These are phyloP conservation scores for Arthrinium phaeospermum DNA, from an alignment of 2,329 filamentous ascomycete genomes.

Conservation along the genomic window DNA sequence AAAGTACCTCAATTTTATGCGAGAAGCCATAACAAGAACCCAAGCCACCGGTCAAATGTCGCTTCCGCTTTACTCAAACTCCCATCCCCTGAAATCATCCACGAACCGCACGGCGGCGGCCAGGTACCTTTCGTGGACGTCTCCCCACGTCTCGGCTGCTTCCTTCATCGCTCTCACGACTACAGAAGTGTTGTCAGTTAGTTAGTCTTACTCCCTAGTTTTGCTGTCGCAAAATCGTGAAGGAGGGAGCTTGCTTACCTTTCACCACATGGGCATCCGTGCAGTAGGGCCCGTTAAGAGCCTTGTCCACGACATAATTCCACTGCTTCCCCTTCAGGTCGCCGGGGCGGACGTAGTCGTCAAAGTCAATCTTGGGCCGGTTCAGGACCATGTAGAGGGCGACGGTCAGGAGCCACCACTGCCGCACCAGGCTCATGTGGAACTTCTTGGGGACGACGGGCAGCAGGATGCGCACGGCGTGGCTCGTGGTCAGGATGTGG, in stretches of 20 bases:
- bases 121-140: conserved; percentile 69
- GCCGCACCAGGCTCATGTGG: conserved; percentile 75
- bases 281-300: conserved; percentile 69
- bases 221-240: background rate
- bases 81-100: conserved; percentile 75
- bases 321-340: conserved; percentile 73
- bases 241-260: conserved; percentile 54
- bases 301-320: conserved; percentile 76
- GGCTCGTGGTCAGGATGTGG: conserved; percentile 82
- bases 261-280: conserved; percentile 88
- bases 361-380: conserved; percentile 73
- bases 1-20: background rate
- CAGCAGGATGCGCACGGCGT: conserved; percentile 86
- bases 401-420: conserved; percentile 89
- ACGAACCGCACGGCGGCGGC: conserved; percentile 74
- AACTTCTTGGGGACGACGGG: conserved; percentile 75
- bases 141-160: conserved; percentile 76
- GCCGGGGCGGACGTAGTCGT: conserved; percentile 64
- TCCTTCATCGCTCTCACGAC: conserved; percentile 77
- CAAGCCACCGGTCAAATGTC: background rate
- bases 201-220: conserved; percentile 25
- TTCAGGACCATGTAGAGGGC: conserved; percentile 78
- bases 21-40: background rate
- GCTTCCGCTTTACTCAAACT: background rate
- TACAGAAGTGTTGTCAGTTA: conserved; percentile 37